Conservation (phyloP, 2,329 filamentous ascomycete species). For the Boeremia exigua region DNA sequence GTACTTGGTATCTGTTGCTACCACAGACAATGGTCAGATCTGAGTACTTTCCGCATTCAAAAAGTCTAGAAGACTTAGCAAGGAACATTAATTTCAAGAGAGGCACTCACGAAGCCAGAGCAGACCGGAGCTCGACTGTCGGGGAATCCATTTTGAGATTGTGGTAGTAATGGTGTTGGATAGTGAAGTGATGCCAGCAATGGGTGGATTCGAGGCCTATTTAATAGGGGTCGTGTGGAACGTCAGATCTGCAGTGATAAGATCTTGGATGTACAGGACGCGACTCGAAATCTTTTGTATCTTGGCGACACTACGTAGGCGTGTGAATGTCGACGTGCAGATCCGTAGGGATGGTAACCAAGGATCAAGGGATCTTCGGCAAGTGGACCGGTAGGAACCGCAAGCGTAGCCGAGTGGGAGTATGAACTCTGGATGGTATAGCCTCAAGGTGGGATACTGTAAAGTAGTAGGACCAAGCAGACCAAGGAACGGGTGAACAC, state of each 20-base stretch:
- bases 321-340: slow-evolving; percentile 10
- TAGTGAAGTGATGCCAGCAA: not conserved
- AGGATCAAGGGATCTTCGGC: slow-evolving; percentile 8
- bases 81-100: slow-evolving; percentile 1
- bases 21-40: slow-evolving; percentile 58
- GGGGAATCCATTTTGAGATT: slow-evolving; percentile 45
- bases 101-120: slow-evolving; percentile 54
- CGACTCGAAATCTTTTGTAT: slow-evolving; percentile 7
- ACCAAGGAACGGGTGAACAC: slow-evolving; percentile 20
- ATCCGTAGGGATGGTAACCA: slow-evolving; percentile 12
- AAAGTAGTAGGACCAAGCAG: not conserved
- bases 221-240: slow-evolving; percentile 16
- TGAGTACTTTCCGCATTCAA: slow-evolving; percentile 52
- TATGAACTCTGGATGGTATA: not conserved
- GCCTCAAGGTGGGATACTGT: not conserved
- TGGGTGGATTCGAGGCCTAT: slow-evolving; percentile 11
- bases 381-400: slow-evolving; percentile 1
- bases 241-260: slow-evolving; percentile 16
- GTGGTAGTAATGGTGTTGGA: not conserved
- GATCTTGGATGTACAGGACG: slow-evolving; percentile 19
- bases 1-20: slow-evolving; percentile 54
- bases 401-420: slow-evolving; percentile 5
- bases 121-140: slow-evolving; percentile 54
- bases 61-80: slow-evolving; percentile 46
- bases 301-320: slow-evolving; percentile 28